Base-by-base conservation (phyloP, 2,329 filamentous ascomycete species). In the Ceratocystis huliohia region DNA sequence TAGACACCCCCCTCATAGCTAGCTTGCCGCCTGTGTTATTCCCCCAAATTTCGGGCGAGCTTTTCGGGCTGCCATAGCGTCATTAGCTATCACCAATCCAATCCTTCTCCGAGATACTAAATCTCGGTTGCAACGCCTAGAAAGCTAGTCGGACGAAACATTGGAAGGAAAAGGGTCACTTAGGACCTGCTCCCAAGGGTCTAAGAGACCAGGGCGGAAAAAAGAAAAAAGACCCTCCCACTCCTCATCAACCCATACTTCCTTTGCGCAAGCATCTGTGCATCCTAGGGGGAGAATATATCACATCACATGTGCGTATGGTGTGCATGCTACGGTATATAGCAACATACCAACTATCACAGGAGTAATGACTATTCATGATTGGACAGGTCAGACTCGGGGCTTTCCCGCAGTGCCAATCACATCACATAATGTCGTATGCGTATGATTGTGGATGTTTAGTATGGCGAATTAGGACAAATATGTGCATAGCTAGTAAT, bases 51-150 rank as follows among this genome's bases (percentile, higher is more conserved):
- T 59, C n/a, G 15, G 10, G 17, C 56, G 20, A 37, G 56, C 56
- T 59, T 22, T 25, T 3, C 15, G 33, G 10, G 10, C 37, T 15
- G 28, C 56, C 30, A 59, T 59, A 37, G 25, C 56, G 56, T 59
- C 56, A 59, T 59, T 59, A 28, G 56, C 56, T 30, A 28, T 20
- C 28, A 59, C 17, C 17, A 4, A 41, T 41, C 37, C 13, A 33
- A 59, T 59, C 56, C 56, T 59, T n/a, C 22, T 37, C 56, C 7
- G 28, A 59, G 30, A 33, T 59, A 30, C 25, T 59, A n/a, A 59
- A 59, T 59, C 56, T 59, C 56, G 48, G 48, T 53, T 53, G 48
- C 10, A 25, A 53, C 48, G 48, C 48, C 48, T 53, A 15, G 48
- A 13, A 13, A 53, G 10, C 37, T 41, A 25, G 20, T 53, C 10